Base-by-base conservation (phyloP, 257 asterid species). In the Fraxinus cuspidata region DNA sequence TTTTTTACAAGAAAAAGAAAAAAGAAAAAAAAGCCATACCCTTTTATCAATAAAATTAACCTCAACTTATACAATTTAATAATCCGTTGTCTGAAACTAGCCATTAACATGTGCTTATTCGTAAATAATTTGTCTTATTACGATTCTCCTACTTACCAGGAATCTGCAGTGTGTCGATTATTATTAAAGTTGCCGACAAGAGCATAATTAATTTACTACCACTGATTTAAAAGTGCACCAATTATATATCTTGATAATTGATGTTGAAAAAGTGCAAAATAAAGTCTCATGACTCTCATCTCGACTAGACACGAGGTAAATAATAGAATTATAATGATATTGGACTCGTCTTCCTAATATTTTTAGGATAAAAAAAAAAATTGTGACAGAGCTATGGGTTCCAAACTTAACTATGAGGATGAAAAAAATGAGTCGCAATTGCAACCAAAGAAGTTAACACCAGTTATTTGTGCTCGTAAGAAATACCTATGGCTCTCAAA, bases 81-180 rank as follows among this genome's bases (percentile, higher is more conserved):
- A 60, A 21, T 23, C 31, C 25, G 34, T 21, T 7, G 31, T 60
- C 68, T 60, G 16, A 60, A 60, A 21, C 16, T 60, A 25, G 68
- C 32, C 68, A 60, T 60, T 60, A 60, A 25, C 68, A 60, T 60
- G 68, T 60, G 68, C 68, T 10, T 23, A 60, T 60, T 25, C 16
- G 2, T 23, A 25, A 3, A 0, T n/a, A 21, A 8, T 7, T 21
- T 8, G 31, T 60, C 15, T 8, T 34, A 12, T 27, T 47, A 42
- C 18, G 32, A n/a, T 73, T 64, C 76, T 80, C 73, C 83, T 74
- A 74, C 67, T 74, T 38, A 27, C 56, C 69, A 16, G 72, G 72
- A 74, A 51, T 68, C 29, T 68, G 72, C 32, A 56, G 31, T 58
- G 12, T 58, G 67, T 21, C 12, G 7, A 23, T 58, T 21, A 23